These are phyloP conservation scores for Leccinum ochraceum DNA, from an alignment of 768 basidiomycete genomes.

Conservation along the genomic window DNA sequence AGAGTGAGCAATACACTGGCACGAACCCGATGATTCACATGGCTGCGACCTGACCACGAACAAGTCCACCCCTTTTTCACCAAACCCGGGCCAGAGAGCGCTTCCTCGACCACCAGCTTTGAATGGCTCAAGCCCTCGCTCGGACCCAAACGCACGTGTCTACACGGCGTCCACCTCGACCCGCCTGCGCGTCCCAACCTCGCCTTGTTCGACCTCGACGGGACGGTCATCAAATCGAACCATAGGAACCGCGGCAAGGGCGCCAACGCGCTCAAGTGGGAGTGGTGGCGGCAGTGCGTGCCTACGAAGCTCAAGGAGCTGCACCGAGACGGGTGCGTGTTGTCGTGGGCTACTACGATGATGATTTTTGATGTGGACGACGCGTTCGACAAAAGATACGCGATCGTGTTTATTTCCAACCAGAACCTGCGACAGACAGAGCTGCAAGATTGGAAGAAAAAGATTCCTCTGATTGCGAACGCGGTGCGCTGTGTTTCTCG, in stretches of 20 bases:
- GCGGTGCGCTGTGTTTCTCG: slow-evolving; percentile 42
- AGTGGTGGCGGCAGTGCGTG: slow-evolving; percentile 73
- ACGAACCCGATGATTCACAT: too few relatives aligned
- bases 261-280: slow-evolving; percentile 38
- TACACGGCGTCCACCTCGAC: slow-evolving; percentile 35
- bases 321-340: slow-evolving; percentile 58
- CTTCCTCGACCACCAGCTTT: slow-evolving; percentile 14
- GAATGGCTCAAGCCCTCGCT: slow-evolving; percentile 37
- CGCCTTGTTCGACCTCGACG: slow-evolving; percentile 85
- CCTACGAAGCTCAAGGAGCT: slow-evolving; percentile 62
- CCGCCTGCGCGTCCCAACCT: slow-evolving; percentile 51
- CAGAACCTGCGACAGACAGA: slow-evolving; percentile 56
- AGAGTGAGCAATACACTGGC: slow-evolving; percentile 27
- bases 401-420: slow-evolving; percentile 80
- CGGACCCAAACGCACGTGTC: slow-evolving; percentile 37
- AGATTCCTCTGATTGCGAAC: slow-evolving; percentile 66
- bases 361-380: background rate
- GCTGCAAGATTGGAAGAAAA: slow-evolving; percentile 72
- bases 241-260: slow-evolving; percentile 36
- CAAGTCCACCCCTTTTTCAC: slow-evolving; percentile 48
- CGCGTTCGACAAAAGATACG: slow-evolving; percentile 44
- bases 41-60: slow-evolving; percentile 7
- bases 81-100: slow-evolving; percentile 19
- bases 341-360: background rate
- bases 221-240: slow-evolving; percentile 69